These are phyloP conservation scores for Martensiomyces pterosporus DNA, from an alignment of 192 early-diverging fungal genomes.

Conservation along the genomic window DNA sequence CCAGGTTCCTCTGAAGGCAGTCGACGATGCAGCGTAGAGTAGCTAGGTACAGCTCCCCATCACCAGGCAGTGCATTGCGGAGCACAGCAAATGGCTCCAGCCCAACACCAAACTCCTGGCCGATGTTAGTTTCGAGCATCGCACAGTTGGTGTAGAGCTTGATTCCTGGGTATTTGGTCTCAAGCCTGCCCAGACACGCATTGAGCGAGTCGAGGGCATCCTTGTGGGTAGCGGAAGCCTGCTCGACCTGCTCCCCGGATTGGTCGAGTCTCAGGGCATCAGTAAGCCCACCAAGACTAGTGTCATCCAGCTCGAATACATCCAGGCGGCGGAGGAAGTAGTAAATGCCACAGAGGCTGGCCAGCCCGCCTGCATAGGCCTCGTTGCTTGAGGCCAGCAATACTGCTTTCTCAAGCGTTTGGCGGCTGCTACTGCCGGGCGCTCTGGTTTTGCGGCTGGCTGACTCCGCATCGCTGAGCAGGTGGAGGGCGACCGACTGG, in stretches of 20 bases:
- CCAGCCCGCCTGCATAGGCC: constrained; percentile 15
- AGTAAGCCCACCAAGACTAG: constrained; percentile 27
- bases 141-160: constrained; percentile 31
- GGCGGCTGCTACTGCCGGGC: constrained; percentile 25
- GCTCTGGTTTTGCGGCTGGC: constrained; percentile 20
- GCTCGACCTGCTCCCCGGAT: background rate
- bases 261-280: constrained; percentile 18
- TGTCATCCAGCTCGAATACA: constrained; percentile 15
- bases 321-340: constrained; percentile 40
- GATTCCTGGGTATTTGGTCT: constrained; percentile 34
- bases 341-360: constrained; percentile 38
- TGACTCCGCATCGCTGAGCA: constrained; percentile 12
- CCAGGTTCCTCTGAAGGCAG: constrained; percentile 19
- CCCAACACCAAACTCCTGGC: constrained; percentile 30
- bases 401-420: constrained; percentile 22
- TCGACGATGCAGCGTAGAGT: constrained; percentile 33
- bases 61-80: constrained; percentile 31
- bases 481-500: constrained; percentile 11
- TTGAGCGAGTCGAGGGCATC: constrained; percentile 21
- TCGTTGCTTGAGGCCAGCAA: constrained; percentile 10
- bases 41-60: constrained; percentile 35
- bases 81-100: constrained; percentile 28
- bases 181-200: constrained; percentile 29
- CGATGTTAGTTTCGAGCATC: constrained; percentile 41
- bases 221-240: constrained; percentile 15